Base-by-base conservation (phyloP, 2,329 filamentous ascomycete genomes). In the Nannizziopsis arthrosporioides region DNA sequence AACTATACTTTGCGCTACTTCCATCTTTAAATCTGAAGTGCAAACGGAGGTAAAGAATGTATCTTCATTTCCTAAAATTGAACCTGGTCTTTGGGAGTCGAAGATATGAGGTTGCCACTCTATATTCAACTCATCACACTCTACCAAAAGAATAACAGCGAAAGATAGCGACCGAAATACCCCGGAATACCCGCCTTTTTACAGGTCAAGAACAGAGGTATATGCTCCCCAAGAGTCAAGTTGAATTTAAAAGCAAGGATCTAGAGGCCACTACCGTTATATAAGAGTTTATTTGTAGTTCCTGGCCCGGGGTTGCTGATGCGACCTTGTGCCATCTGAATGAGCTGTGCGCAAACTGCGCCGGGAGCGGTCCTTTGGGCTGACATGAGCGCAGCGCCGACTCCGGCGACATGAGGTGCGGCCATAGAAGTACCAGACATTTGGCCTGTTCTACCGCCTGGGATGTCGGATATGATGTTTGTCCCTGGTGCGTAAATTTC, bases 401-500 rank as follows among this genome's bases (percentile, higher is more conserved):
- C 64, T 47, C 76, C 76, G 6, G 73, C 71, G 52, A 77, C 72
- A 59, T 68, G 68, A 48, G 66, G 66, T 9, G 62, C 57, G 19
- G 63, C 61, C 59, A 63, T 63, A 9, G 64, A 66, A 37, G 63
- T 66, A 40, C 63, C 63, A 14, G 59, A 63, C 43, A 64, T 58
- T 47, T 53, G 56, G 55, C 76, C 72, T 53, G 74, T 68, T 46
- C 69, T 66, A 36, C 66, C 69, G 49, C 63, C 62, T 18, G 64
- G 68, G 12, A 70, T 77, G 5, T 74, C 58, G 30, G 68, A 72
- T 11, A 74, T 63, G 50, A 80, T 71, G 53, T 70, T 55, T 51
- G 72, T 66, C 34, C 77, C 77, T 0, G 77, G 76, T 10, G 75
- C 76, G 55, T 74, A 80, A 56, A 80, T 62, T 56, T 79, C 75